Base-by-base conservation (phyloP, 768 basidiomycete species). In the Lactarius hengduanensis region DNA sequence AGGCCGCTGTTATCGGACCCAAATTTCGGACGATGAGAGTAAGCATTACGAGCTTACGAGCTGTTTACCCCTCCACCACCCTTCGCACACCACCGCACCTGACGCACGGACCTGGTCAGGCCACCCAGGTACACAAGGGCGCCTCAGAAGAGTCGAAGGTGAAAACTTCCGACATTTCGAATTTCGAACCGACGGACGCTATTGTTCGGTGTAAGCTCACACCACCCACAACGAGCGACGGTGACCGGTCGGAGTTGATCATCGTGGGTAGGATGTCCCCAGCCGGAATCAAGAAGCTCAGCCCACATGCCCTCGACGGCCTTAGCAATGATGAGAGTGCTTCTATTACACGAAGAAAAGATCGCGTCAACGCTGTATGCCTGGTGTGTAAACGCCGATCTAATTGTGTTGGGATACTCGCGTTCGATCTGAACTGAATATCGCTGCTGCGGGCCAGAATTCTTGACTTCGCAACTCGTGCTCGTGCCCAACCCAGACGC, bases 1-100 rank as follows among this genome's bases (percentile, higher is more conserved):
- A 34, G 32, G 38, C 63, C 63, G 63, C 50, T 59, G 63, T 59
- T 50, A 54, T 64, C 63, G 57, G 63, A 54, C 53, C 58, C 36
- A 59, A 41, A 26, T n/a, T 40, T 56, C 32, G 30, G 32, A 32
- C 16, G n/a, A 47, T 53, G 63, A 41, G 58, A 53, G 63, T 59
- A 64, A 64, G 50, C 16, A 41, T 59, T 59, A 64, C 57, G 47
- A 56, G 30, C 32, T 50, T 26, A 50, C 55, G 55, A 53, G 20
- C 20, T 40, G 26, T 58, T 28, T 30, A 32, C 10, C 22, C 45
- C 7, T 22, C 36, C 57, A 13, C n/a, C 15, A 16, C 7, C 20
- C 36, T 30, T 26, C 26, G 26, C 38, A 40, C 38, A 30, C 36
- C 36, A 15, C 28, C 9, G 55, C 30, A 20, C 55, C 18, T 15